Percentiles rank a stretch among this genome's conserved stretches.
Evolutionary conservation across 78 protist genomes (phyloP).

Genomic region (Corallochytrium limacisporum): DNA sequence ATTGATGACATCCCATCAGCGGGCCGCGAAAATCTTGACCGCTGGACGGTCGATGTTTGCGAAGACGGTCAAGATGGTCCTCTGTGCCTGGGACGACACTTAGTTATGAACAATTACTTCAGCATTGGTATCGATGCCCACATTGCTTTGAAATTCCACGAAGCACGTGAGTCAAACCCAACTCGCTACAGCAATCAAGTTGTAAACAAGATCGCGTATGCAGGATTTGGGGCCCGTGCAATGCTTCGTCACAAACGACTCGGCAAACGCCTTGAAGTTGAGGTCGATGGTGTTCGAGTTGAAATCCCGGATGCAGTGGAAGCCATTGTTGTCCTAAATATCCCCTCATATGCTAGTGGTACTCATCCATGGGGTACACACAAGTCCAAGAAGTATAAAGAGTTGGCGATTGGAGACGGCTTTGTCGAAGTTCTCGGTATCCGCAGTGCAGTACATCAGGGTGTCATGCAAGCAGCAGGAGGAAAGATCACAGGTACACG

Average conservation of each 20-base stretch:
- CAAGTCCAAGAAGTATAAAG: too few species aligned
- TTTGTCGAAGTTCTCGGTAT: too few species aligned
- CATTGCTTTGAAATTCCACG: slow-evolving; percentile 49
- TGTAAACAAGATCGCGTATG: too few species aligned
- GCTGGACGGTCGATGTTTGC: slow-evolving; percentile 8
- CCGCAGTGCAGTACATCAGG: too few species aligned
- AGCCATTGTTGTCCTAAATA: slow-evolving; percentile 19
- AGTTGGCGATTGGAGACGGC: too few species aligned
- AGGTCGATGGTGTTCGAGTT: not conserved
- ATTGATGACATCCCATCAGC: not conserved
- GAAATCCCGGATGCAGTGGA: not conserved
- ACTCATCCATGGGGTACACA: slow-evolving; percentile 14
- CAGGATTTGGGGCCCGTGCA: too few species aligned
- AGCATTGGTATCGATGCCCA: slow-evolving; percentile 55
- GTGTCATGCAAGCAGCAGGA: too few species aligned
- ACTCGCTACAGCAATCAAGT: too few species aligned
- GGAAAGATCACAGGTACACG: too few species aligned
- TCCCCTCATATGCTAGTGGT: slow-evolving; percentile 23
- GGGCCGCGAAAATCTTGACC: slow-evolving; percentile 20
- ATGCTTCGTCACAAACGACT: not conserved
- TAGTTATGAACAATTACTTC: slow-evolving; percentile 42
- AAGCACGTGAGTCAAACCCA: slow-evolving; percentile 22
- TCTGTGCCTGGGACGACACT: not conserved
- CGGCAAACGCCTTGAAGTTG: not conserved
- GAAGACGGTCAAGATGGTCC: not conserved